Evolutionary conservation across 768 basidiomycete genomes (phyloP).

Genomic region (Ramaria sp.): DNA sequence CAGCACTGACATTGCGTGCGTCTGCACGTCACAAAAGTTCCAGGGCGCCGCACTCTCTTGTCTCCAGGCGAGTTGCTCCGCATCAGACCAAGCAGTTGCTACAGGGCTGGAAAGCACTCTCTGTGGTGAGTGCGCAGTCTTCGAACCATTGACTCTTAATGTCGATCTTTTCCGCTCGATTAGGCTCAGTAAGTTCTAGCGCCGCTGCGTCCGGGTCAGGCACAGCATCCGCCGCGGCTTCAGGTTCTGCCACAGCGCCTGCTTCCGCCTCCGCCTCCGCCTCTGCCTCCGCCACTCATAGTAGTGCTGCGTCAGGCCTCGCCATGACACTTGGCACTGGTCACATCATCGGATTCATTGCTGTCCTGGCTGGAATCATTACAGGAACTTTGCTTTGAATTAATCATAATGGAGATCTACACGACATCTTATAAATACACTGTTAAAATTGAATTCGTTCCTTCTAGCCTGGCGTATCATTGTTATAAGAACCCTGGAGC

Average conservation of each 20-base stretch:
- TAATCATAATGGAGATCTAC: too few relatives aligned
- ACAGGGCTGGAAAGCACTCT: conserved; percentile 19
- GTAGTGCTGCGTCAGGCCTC: neutral
- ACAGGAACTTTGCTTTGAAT: neutral
- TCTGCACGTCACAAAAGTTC: conserved; percentile 31
- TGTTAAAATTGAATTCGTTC: too few relatives aligned
- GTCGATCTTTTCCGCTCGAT: too few relatives aligned
- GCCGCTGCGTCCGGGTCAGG: neutral
- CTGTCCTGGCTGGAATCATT: neutral
- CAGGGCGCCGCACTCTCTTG: conserved; percentile 24
- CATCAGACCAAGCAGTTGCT: conserved; percentile 22
- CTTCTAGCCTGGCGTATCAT: too few relatives aligned
- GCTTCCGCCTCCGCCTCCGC: neutral
- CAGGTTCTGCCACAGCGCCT: neutral
- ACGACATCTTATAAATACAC: too few relatives aligned
- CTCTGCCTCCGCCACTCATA: neutral
- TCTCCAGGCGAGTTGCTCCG: conserved; percentile 24
- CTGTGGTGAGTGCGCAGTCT: conserved; percentile 19
- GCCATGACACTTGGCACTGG: neutral
- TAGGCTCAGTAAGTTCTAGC: neutral
- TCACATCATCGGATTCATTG: neutral
- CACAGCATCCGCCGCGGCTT: too few relatives aligned
- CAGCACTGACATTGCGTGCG: conserved; percentile 30
- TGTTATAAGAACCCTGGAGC: too few relatives aligned
- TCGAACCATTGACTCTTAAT: too few relatives aligned